These are phyloP conservation scores for Colletotrichum falcatum DNA, from an alignment of 2,329 filamentous ascomycete genomes.

Conservation along the genomic window DNA sequence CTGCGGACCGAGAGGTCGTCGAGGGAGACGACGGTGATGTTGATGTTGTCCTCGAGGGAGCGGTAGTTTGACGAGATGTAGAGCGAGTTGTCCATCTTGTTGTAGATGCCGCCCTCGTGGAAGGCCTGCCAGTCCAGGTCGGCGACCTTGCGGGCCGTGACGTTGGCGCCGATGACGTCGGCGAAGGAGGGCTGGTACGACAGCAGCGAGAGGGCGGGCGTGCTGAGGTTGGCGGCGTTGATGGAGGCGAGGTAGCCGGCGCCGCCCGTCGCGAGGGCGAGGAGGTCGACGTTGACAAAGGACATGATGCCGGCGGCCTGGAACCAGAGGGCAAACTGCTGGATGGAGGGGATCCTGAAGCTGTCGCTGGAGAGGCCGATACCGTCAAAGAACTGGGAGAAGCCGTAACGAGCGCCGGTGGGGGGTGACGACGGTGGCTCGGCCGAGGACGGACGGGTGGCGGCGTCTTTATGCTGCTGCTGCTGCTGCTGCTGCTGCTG, in stretches of 20 bases:
- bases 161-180: constrained; percentile 33
- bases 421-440: constrained; percentile 42
- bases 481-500: background rate
- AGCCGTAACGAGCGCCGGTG: constrained; percentile 30
- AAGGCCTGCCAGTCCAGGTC: constrained; percentile 40
- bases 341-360: constrained; percentile 5
- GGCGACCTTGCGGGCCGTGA: constrained; percentile 35
- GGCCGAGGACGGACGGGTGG: constrained; percentile 43
- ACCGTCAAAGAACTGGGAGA: constrained; percentile 34
- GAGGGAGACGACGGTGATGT: constrained; percentile 43
- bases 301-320: constrained; percentile 30
- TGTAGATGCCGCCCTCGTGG: constrained; percentile 42
- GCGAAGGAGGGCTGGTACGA: constrained; percentile 34
- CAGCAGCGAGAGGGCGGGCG: constrained; percentile 36
- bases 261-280: constrained; percentile 35
- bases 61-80: constrained; percentile 41
- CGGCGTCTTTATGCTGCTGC: constrained; percentile 28
- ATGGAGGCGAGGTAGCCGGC: constrained; percentile 39
- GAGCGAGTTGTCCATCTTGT: constrained; percentile 39
- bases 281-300: constrained; percentile 36
- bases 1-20: constrained; percentile 41
- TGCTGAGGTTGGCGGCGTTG: constrained; percentile 29
- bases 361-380: constrained; percentile 14
- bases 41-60: constrained; percentile 37
- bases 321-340: constrained; percentile 26